Base-by-base conservation (phyloP, 352 stramenopile species). In the Saprolegnia diclina region DNA sequence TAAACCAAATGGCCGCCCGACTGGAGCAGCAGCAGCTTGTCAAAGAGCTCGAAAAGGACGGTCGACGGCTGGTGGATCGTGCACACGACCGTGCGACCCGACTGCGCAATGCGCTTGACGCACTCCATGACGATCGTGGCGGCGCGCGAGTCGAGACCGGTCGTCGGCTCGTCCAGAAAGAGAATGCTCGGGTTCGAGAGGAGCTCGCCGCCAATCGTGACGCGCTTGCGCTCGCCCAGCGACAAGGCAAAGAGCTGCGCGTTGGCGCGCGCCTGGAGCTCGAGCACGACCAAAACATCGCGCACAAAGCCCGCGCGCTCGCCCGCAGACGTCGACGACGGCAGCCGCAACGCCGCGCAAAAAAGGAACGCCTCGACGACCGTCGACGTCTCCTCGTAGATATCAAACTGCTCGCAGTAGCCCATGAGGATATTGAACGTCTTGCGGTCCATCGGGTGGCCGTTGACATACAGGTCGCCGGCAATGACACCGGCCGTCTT, bases 41-140 rank as follows among this genome's bases (percentile, higher is more conserved):
- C 79, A 42, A 94, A 77, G 71, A 89, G 77, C 29, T 80, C 76
- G 64, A 78, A 94, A 1, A 91, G 76, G 3, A 77, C 73, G 5
- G 87, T 92, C 19, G 79, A 90, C n/a, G 87, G 88, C 75, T 96
- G 87, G 73, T 96, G 88, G 71, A 96, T 93, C 50, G 87, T 92
- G 61, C 73, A 85, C 7, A 95, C 72, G 44, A 95, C 79, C 50
- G 83, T 94, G 14, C 86, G 78, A 0, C 87, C 90, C 14, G 77
- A 76, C 67, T 87, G 73, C 1, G 87, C 81, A 21, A 89, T 74
- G 22, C 79, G 79, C 9, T 79, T 75, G 26, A 90, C 72, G 9
- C 77, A 78, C 44, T 95, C 79, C 73, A 97, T 92, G 37, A 97
- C 75, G 74, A 68, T 81, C 73, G 74, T 94, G 62, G 53, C 90